These are phyloP conservation scores for Phytophthora agathidicida DNA, from an alignment of 352 stramenopile genomes.

Conservation along the genomic window DNA sequence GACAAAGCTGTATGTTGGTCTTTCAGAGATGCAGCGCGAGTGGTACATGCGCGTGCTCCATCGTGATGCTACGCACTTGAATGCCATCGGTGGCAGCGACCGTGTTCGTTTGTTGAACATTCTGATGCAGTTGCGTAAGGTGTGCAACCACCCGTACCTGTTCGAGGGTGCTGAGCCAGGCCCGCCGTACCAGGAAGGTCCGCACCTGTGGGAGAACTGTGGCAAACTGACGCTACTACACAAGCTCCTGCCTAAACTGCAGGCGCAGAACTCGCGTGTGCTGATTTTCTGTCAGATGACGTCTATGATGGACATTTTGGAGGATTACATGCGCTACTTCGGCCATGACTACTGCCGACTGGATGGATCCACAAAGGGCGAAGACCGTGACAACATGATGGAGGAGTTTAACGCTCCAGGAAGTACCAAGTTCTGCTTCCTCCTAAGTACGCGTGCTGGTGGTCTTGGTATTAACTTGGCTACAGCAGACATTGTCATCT, in stretches of 20 bases:
- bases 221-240: constrained; percentile 98
- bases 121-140: constrained; percentile 98
- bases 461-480: constrained; percentile 98
- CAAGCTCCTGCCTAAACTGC: constrained; percentile 89
- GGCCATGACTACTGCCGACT: constrained; percentile 86
- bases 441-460: constrained; percentile 96
- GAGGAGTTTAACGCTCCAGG: constrained; percentile 98
- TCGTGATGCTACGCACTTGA: constrained; percentile 95
- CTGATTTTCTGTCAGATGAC: constrained; percentile 99
- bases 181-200: constrained; percentile 96
- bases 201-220: constrained; percentile 98
- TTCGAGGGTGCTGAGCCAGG: constrained; percentile 98
- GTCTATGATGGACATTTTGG: constrained; percentile 99
- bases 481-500: constrained; percentile 98
- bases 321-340: constrained; percentile 98
- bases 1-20: constrained; percentile 98
- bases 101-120: constrained; percentile 97
- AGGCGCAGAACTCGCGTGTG: constrained; percentile 90
- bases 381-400: constrained; percentile 93
- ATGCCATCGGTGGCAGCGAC: constrained; percentile 96
- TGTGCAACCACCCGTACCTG: constrained; percentile 99
- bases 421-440: constrained; percentile 97
- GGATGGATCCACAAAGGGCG: constrained; percentile 84
- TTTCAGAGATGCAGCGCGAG: constrained; percentile 98
- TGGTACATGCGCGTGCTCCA: constrained; percentile 99